Conservation (phyloP, 2,329 filamentous ascomycete species). For the Dissoconium aciculare region DNA sequence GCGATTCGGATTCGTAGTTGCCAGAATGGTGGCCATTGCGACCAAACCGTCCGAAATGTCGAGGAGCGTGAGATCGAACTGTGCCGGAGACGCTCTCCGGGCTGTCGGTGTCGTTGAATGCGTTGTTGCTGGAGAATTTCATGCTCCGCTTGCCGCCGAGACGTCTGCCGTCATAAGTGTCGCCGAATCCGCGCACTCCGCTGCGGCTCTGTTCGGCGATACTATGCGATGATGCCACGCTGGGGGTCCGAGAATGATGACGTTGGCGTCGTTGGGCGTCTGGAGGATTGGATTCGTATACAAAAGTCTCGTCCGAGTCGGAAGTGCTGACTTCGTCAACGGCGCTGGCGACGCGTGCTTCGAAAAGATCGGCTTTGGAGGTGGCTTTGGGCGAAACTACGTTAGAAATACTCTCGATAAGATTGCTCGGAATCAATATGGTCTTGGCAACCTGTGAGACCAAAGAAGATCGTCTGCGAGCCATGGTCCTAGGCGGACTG, state of each 20-base stretch:
- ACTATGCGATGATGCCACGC: constrained; percentile 66
- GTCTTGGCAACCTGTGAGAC: constrained; percentile 2
- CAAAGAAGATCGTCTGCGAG: neutral
- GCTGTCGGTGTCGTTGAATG: constrained; percentile 46
- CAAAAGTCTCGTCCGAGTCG: constrained; percentile 95
- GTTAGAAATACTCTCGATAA: constrained; percentile 17
- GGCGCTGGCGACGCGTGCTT: constrained; percentile 88
- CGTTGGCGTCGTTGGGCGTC: constrained; percentile 49
- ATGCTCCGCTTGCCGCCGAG: constrained; percentile 75
- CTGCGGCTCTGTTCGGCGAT: constrained; percentile 44
- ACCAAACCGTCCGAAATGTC: constrained; percentile 67
- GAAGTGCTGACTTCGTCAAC: constrained; percentile 94
- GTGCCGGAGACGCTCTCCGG: constrained; percentile 28
- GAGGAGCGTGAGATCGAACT: constrained; percentile 48
- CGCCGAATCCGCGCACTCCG: constrained; percentile 49
- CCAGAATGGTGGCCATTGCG: constrained; percentile 53
- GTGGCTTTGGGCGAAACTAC: constrained; percentile 44
- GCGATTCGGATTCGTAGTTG: constrained; percentile 56
- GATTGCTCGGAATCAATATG: constrained; percentile 5
- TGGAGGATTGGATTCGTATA: constrained; percentile 91
- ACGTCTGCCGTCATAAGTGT: constrained; percentile 47
- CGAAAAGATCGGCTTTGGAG: constrained; percentile 95
- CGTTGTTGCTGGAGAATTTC: constrained; percentile 82
- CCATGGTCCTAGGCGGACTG: too few species aligned
- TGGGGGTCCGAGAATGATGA: constrained; percentile 88